Evolutionary conservation across 164 flowering plant species (phyloP), one percentile per base, ranked within the genome.

Genomic region (Aristolochia californica): DNA sequence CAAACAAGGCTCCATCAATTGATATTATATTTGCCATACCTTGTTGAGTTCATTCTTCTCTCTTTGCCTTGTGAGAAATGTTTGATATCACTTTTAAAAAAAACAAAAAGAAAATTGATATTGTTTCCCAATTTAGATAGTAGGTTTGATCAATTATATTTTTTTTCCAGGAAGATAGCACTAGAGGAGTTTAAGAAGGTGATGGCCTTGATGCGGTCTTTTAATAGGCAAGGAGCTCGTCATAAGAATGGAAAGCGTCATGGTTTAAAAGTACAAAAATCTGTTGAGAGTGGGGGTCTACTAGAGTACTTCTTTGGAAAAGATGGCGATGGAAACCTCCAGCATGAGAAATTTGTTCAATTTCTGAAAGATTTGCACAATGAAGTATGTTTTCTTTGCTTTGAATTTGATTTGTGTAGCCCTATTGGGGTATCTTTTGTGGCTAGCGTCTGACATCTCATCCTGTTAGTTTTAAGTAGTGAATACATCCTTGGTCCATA

Each of bases 251-350:
- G 99, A 25, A 70, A 61, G 61, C 83, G 96, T 28, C 44, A 26
- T 53, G 90, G 86, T 25, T 61, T 87, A 13, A 84, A 76, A 57
- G 74, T 80, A 43, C 61, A 68, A 43, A 77, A 70, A 53, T 70
- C 88, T 58, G 95, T 89, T 0, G 97, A 94, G 50, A 72, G 85
- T 75, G 99, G 97, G 10, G 99, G 99, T 17, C 70, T 94, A 18
- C 64, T 90, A 17, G 88, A 83, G 79, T 71, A 74, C 65, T 94
- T 94, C 67, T 90, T 93, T 67, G 97, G 96, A 22, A 75, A 82
- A 70, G 95, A 94, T 78, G 99, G 97, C 43, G 77, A 69, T 0
- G 54, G 51, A 45, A 43, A 62, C 40, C 90, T 93, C 48, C 75
- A 74, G 30, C 88, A 79, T 68, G 85, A 66, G 52, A 85, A 74